Base-by-base conservation (phyloP, 2,329 filamentous ascomycete species). In the Phyllachora maydis region DNA sequence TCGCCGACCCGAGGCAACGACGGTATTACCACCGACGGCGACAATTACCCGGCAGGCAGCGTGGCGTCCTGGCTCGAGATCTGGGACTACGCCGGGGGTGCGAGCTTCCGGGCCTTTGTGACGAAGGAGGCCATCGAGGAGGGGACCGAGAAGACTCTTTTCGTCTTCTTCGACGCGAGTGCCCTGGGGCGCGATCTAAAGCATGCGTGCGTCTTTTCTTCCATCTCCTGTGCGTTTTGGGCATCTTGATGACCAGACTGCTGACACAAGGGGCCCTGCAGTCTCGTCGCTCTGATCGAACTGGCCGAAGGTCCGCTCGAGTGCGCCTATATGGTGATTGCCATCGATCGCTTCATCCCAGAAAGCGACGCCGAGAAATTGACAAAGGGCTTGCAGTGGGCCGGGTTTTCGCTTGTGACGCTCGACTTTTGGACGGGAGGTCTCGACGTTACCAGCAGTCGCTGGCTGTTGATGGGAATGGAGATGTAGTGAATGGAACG, bases 391-490 rank as follows among this genome's bases (percentile, higher is more conserved):
- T 63, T 93, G 24, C 77, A 82, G 44, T 93, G 83, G 83, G 83
- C 90, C 33, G 83, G 83, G 26, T 92, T 92, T 42, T 76, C 78
- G 41, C 62, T 85, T 34, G 70, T 68, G 23, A 85, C 77, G 13
- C 58, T 93, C 20, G 72, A 82, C 35, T 63, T 67, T 35, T 92
- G 81, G 73, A 62, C 65, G 10, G 52, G 57, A 21, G 56, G 58
- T 18, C 43, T 61, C 26, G 65, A 76, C 32, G 60, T 72, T 25
- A 68, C 75, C 23, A 91, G 81, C 50, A 53, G 69, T 24, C 59
- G 59, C 38, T 93, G 83, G 83, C 47, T 92, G 28, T 81, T 90
- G 43, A 67, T 92, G 58, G 70, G 71, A 32, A 88, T 91, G 69
- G 82, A 92, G 45, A 54, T 85, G 28, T 91, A 61, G 29, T 23